These are phyloP conservation scores for Candida bentonensis DNA, from an alignment of 805 yeast genomes.

Conservation along the genomic window DNA sequence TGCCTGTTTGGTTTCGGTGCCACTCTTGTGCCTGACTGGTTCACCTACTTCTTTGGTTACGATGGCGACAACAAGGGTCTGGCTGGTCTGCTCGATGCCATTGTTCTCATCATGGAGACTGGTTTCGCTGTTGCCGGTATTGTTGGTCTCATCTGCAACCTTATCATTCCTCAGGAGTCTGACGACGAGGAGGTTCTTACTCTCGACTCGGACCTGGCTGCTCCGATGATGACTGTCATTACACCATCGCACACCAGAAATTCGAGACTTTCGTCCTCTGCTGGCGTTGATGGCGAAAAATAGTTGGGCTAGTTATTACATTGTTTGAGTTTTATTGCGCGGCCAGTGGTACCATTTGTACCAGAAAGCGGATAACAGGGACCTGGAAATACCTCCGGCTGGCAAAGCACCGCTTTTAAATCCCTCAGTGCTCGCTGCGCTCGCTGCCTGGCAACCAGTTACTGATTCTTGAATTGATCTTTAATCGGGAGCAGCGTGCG, in stretches of 20 bases:
- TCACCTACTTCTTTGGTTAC: slow-evolving; percentile 49
- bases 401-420: too few species aligned
- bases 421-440: too few species aligned
- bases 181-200: background rate
- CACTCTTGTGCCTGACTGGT: slow-evolving; percentile 51
- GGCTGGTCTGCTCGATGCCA: slow-evolving; percentile 52
- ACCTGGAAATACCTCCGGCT: too few species aligned
- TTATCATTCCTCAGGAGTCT: slow-evolving; percentile 40
- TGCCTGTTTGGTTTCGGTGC: slow-evolving; percentile 57
- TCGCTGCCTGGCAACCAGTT: too few species aligned
- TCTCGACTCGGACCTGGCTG: background rate
- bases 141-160: slow-evolving; percentile 45
- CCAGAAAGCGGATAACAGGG: too few species aligned
- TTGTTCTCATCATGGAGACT: slow-evolving; percentile 55
- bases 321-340: too few species aligned
- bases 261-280: background rate
- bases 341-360: too few species aligned
- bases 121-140: slow-evolving; percentile 62
- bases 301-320: background rate
- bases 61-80: slow-evolving; percentile 42
- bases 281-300: background rate
- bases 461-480: too few species aligned
- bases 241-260: background rate
- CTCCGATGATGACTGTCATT: slow-evolving; percentile 1
- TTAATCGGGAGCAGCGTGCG: too few species aligned